Evolutionary conservation across 306 rosid species (phyloP).

Genomic region (Trifolium subterraneum): DNA sequence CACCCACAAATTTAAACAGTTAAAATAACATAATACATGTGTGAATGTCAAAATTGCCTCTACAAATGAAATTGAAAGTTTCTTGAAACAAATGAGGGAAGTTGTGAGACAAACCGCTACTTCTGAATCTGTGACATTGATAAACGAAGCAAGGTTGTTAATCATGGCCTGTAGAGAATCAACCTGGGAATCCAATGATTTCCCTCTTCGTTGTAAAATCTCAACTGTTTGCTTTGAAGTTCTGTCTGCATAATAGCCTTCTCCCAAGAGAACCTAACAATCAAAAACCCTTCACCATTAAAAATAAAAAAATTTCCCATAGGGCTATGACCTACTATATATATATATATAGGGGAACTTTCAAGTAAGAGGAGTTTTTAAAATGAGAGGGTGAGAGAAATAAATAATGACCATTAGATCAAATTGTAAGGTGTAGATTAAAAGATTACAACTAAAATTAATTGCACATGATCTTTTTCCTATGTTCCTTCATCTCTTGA

Average conservation of each 20-base stretch:
- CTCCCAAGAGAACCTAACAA: conserved; percentile 86
- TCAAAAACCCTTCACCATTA: neutral
- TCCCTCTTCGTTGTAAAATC: conserved; percentile 80
- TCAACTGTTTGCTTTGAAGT: conserved; percentile 81
- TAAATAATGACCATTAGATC: no score
- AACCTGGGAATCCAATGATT: conserved; percentile 68
- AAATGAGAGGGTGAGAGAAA: no score
- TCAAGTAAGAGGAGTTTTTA: no score
- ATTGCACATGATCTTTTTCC: no score
- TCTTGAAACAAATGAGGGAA: conserved; percentile 17
- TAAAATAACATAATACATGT: neutral
- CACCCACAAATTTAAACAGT: neutral
- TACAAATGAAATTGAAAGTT: conserved; percentile 1
- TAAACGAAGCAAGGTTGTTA: conserved; percentile 72
- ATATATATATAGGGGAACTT: no score
- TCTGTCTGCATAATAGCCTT: conserved; percentile 80
- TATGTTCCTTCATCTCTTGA: no score
- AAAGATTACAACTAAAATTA: no score
- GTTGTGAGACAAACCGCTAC: conserved; percentile 45
- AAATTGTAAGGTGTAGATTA: no score
- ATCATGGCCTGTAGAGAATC: conserved; percentile 67
- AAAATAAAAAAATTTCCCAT: no score
- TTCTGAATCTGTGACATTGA: conserved; percentile 63
- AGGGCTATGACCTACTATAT: no score
- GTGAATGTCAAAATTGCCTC: conserved; percentile 6